Conservation (phyloP, 169 alveolate genomes). For the Plasmodium cynomolgi region DNA sequence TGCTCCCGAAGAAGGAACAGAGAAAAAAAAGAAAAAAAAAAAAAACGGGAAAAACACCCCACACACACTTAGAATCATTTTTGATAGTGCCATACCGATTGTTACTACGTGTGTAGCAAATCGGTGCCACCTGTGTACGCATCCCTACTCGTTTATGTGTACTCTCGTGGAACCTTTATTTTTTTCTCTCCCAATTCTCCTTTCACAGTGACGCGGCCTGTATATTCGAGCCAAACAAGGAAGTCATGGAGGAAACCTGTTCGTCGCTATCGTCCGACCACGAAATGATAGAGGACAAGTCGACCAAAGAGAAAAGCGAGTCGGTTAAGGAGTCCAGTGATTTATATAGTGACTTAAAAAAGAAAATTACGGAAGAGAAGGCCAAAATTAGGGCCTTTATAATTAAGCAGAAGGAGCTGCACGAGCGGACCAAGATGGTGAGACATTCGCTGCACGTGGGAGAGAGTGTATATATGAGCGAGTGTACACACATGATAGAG, state of each 20-base stretch:
- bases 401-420: slow-evolving; percentile 79
- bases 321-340: slow-evolving; percentile 41
- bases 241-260: slow-evolving; percentile 67
- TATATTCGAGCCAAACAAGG: slow-evolving; percentile 68
- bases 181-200: not conserved
- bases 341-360: slow-evolving; percentile 77
- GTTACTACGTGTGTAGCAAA: not conserved
- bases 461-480: not conserved
- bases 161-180: not conserved
- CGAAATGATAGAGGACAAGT: slow-evolving; percentile 54
- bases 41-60: not conserved
- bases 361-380: slow-evolving; percentile 79
- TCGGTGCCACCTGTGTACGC: not conserved
- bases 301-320: slow-evolving; percentile 45
- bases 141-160: not conserved
- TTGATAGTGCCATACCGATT: not conserved
- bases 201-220: slow-evolving; percentile 57
- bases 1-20: not conserved
- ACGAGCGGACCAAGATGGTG: slow-evolving; percentile 74
- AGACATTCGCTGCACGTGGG: not conserved
- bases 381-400: slow-evolving; percentile 80
- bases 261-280: slow-evolving; percentile 72
- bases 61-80: not conserved
- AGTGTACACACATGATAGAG: not conserved
- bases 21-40: no score